These are phyloP conservation scores for Tilletia caries DNA, from an alignment of 1,284 basidiomycete species.

Conservation along the genomic window DNA sequence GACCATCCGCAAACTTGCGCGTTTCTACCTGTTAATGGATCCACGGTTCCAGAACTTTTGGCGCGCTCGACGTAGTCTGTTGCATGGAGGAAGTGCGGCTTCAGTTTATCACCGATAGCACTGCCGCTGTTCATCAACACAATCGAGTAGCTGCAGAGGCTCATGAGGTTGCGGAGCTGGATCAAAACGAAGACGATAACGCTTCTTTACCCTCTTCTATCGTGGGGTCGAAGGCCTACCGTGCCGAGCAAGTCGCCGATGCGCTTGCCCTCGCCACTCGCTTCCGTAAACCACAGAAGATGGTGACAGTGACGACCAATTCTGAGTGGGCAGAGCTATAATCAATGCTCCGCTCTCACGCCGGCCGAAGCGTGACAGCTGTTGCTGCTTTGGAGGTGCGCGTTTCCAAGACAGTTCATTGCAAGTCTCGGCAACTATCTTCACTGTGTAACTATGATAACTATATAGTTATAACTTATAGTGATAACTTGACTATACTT, in stretches of 20 bases:
- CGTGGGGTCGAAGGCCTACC: neutral
- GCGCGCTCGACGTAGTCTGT: neutral
- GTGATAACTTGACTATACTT: too few species aligned
- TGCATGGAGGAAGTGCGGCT: neutral
- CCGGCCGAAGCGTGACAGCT: neutral
- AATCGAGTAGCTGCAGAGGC: neutral
- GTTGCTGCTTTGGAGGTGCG: neutral
- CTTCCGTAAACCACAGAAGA: neutral
- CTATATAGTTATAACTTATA: too few species aligned
- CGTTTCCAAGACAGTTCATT: too few species aligned
- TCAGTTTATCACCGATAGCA: neutral
- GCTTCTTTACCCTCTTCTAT: neutral
- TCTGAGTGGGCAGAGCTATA: neutral
- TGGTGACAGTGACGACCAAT: neutral
- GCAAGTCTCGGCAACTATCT: too few species aligned
- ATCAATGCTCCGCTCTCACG: neutral
- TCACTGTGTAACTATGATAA: too few species aligned
- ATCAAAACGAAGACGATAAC: neutral
- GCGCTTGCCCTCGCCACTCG: neutral
- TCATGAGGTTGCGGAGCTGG: neutral
- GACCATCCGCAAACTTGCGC: too few species aligned
- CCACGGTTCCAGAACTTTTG: neutral
- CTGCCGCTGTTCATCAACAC: neutral
- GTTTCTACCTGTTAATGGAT: too few species aligned
- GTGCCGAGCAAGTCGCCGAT: slow-evolving; percentile 1